Evolutionary conservation across 2,329 filamentous ascomycete species (phyloP).

Genomic region (Beauveria asiatica): DNA sequence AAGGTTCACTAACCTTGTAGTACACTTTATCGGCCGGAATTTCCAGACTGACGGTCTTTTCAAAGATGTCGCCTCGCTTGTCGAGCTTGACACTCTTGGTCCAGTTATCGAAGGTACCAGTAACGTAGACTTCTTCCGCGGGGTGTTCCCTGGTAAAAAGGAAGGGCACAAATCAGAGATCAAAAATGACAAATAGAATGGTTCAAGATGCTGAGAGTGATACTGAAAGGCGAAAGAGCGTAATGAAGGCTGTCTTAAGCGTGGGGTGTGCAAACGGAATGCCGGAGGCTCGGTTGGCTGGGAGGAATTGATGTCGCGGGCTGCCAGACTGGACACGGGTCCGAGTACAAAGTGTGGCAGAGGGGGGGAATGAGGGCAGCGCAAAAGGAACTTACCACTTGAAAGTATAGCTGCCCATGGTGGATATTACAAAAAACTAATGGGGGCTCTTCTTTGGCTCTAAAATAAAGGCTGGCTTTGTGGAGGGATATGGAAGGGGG

Average conservation of each 20-base stretch:
- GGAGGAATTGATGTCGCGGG: background rate
- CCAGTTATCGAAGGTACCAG: slow-evolving; percentile 94
- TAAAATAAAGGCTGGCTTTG: background rate
- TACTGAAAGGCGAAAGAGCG: background rate
- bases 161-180: background rate
- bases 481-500: slow-evolving; percentile 10
- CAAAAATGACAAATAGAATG: background rate
- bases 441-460: slow-evolving; percentile 7
- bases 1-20: slow-evolving; percentile 70
- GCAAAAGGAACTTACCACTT: slow-evolving; percentile 48
- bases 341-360: background rate
- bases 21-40: slow-evolving; percentile 63
- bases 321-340: background rate
- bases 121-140: slow-evolving; percentile 85
- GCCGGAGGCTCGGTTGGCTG: slow-evolving; percentile 4
- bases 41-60: slow-evolving; percentile 71
- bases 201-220: background rate
- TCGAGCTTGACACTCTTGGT: slow-evolving; percentile 76
- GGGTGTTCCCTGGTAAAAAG: slow-evolving; percentile 59
- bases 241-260: background rate
- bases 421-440: slow-evolving; percentile 19
- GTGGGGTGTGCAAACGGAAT: slow-evolving; percentile 4
- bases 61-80: slow-evolving; percentile 63
- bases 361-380: background rate
- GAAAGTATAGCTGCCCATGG: slow-evolving; percentile 62